Evolutionary conservation across 2,329 filamentous ascomycete species (phyloP), one percentile per base, ranked within the genome.

Genomic region (Cephalotrichum gorgonifer): DNA sequence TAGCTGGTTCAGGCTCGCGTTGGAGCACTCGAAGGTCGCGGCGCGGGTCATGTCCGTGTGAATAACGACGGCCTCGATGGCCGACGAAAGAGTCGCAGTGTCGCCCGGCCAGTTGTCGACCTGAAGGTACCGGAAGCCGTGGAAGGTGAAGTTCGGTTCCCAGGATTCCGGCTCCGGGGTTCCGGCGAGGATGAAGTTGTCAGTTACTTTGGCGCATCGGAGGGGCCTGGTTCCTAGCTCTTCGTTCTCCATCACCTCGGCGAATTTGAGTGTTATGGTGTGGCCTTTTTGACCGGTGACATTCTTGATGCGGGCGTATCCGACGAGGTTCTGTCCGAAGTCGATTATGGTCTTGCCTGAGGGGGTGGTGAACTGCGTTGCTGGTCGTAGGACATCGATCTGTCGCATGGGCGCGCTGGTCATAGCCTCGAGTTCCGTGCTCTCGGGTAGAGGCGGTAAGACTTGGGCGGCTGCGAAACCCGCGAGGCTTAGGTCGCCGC

Each of bases 271-370:
- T 4, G 61, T 66, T 20, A 80, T 66, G 8, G 59, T 64, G 3
- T 66, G 62, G 1, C 68, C 70, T 3, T 57, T 55, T 0, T 63
- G 60, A 0, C 64, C 69, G 35, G 54, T 54, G 2, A 71, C 56
- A 1, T 60, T 56, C 1, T 54, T 63, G 11, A 79, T 54, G 0
- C 61, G 60, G 1, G 78, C 49, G 54, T 66, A 67, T 1, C 77
- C 78, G 1, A 79, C 76, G 0, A 80, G 60, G 53, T 81, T 79
- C 55, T 81, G 76, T 2, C 76, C 76, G 56, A 80, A 79, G 53
- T 81, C 75, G 5, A 80, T 51, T 1, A 79, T 60, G 0, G 62
- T 70, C 54, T 74, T 74, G 4, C 73, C 72, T 3, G 58, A 58
- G 2, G 60, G 60, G 15, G 59, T 64, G 0, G 47, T 60, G 17